Evolutionary conservation across 2,329 filamentous ascomycete genomes (phyloP), one percentile per base, ranked within the genome.

Genomic region (Monosporascus sp.): DNA sequence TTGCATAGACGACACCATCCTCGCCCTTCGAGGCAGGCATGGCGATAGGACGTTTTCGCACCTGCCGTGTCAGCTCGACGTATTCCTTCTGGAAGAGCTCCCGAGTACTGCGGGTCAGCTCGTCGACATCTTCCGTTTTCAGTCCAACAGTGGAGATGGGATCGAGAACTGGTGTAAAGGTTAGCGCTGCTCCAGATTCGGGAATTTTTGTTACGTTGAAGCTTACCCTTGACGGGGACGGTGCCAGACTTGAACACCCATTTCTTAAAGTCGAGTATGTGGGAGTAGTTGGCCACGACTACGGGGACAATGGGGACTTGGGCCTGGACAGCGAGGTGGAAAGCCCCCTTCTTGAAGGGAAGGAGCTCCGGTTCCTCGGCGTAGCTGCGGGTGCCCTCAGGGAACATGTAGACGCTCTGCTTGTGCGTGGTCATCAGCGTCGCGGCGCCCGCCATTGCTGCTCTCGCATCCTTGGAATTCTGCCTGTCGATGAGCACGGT

Each of bases 301-400:
- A 95, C 81, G 0, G 94, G 94, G 3, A 99, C 87, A 64, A 99
- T 90, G 26, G 92, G 92, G 6, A 97, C 94, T 60, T 91, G 88
- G 2, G 93, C 93, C 77, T 97, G 90, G 20, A 99, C 84, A 46
- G 94, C 94, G 36, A 99, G 81, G 71, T 99, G 93, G 73, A 99
- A 99, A 47, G 93, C 94, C 55, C 94, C 94, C 78, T 99, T 99
- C 76, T 99, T 99, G 80, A 97, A 99, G n/a, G 91, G 90, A 52
- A 97, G 77, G 64, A 99, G 75, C 55, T 81, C 83, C 2, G 94
- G 89, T 52, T 92, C 86, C 63, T 87, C 84, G 53, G 88, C 81
- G 74, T 97, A 96, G 69, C 90, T 95, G 61, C 94, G 83, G 1
- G 94, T 99, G 49, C 94, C 94, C 75, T 99, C 94, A 55, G 89